These are phyloP conservation scores for Mrakia hoshinonis DNA, from an alignment of 768 basidiomycete genomes.

Conservation along the genomic window DNA sequence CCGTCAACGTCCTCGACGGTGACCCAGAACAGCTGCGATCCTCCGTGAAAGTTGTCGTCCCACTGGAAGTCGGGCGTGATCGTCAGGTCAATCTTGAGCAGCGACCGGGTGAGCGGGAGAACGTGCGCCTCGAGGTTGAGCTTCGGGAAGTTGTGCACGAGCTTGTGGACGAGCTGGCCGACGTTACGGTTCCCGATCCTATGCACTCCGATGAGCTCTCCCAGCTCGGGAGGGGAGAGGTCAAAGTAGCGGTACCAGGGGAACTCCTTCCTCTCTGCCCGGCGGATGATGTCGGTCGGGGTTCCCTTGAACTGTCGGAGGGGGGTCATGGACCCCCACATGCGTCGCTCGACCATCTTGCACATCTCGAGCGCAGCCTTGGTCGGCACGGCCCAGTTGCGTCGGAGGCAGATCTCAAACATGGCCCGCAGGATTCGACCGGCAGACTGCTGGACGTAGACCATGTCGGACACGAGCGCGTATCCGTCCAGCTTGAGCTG, in stretches of 20 bases:
- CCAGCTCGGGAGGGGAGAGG: slow-evolving; percentile 71
- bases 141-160: slow-evolving; percentile 95
- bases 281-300: slow-evolving; percentile 50
- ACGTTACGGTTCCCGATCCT: slow-evolving; percentile 50
- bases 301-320: slow-evolving; percentile 91
- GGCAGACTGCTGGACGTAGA: slow-evolving; percentile 94
- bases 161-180: slow-evolving; percentile 77
- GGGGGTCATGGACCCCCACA: slow-evolving; percentile 98
- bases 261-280: slow-evolving; percentile 96
- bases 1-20: slow-evolving; percentile 96
- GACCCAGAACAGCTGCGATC: slow-evolving; percentile 83
- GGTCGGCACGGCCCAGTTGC: slow-evolving; percentile 94
- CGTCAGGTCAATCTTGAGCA: slow-evolving; percentile 83
- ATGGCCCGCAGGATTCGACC: slow-evolving; percentile 93
- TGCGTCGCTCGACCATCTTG: slow-evolving; percentile 71
- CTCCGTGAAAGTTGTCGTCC: slow-evolving; percentile 88
- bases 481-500: slow-evolving; percentile 82
- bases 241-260: slow-evolving; percentile 98
- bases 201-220: slow-evolving; percentile 86
- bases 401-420: slow-evolving; percentile 93
- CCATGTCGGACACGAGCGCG: slow-evolving; percentile 50
- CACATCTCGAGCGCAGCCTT: slow-evolving; percentile 84
- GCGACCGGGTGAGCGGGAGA: slow-evolving; percentile 87
- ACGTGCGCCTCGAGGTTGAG: slow-evolving; percentile 89
- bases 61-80: slow-evolving; percentile 97